These are phyloP conservation scores for Aspergillus sp. DNA, from an alignment of 2,329 filamentous ascomycete genomes.

Conservation along the genomic window DNA sequence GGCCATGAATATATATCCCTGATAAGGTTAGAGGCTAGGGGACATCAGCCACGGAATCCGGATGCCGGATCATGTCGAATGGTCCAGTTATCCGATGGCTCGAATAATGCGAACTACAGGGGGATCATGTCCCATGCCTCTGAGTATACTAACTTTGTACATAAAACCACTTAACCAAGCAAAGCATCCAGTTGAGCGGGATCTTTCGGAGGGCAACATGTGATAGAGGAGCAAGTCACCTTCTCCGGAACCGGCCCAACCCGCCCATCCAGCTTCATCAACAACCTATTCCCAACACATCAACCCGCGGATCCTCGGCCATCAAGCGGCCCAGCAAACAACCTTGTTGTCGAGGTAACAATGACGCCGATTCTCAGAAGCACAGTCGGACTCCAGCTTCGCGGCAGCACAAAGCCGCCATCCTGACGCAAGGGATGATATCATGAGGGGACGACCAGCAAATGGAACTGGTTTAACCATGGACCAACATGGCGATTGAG, in stretches of 20 bases:
- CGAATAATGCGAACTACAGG: not conserved
- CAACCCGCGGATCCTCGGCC: not conserved
- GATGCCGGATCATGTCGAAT: not conserved
- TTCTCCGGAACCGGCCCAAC: slow-evolving; percentile 1
- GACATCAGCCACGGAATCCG: not conserved
- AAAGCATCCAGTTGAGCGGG: not conserved
- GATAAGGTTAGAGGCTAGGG: not conserved
- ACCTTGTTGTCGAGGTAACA: slow-evolving; percentile 10
- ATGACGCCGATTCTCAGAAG: slow-evolving; percentile 6
- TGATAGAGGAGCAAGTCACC: slow-evolving; percentile 1
- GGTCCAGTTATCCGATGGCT: not conserved
- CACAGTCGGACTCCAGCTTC: not conserved
- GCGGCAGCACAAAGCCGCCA: not conserved
- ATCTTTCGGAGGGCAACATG: slow-evolving; percentile 7
- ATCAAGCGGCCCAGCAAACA: not conserved
- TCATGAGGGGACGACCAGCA: slow-evolving; percentile 14
- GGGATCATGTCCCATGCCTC: not conserved
- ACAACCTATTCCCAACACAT: not conserved
- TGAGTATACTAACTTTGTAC: not conserved
- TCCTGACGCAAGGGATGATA: slow-evolving; percentile 28
- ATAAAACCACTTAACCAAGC: not conserved
- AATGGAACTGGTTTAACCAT: not conserved
- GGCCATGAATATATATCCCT: not conserved
- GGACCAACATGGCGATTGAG: not conserved
- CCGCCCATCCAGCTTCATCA: not conserved